Conservation (phyloP, 2,329 filamentous ascomycete species). For the Cyclaneusma minus region DNA sequence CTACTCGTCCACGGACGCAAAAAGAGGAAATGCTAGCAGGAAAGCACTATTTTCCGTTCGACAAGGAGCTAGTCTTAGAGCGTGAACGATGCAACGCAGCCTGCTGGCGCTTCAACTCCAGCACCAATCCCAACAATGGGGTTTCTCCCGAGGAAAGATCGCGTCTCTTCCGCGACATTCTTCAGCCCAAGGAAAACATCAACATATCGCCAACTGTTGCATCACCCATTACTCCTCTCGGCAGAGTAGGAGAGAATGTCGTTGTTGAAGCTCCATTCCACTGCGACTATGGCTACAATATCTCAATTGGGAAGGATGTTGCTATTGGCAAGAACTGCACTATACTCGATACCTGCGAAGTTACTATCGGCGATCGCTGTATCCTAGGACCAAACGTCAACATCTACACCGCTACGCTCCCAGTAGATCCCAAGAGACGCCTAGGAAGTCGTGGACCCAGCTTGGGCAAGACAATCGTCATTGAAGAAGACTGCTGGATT, state of each 20-base stretch:
- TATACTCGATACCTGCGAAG: conserved; percentile 72
- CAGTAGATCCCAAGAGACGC: conserved; percentile 56
- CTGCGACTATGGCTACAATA: conserved; percentile 94
- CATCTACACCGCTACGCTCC: conserved; percentile 62
- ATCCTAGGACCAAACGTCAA: conserved; percentile 75
- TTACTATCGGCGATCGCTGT: conserved; percentile 65
- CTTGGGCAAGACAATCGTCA: conserved; percentile 54
- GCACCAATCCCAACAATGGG: conserved; percentile 57
- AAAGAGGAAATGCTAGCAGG: conserved; percentile 84
- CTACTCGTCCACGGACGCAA: conserved; percentile 36
- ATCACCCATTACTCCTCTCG: conserved; percentile 36
- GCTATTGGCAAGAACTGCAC: conserved; percentile 71
- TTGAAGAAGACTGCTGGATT: conserved; percentile 59
- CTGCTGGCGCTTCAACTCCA: conserved; percentile 76
- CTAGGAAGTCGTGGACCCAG: conserved; percentile 61
- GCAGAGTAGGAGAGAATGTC: conserved; percentile 56
- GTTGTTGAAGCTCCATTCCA: conserved; percentile 77
- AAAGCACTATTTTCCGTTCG: conserved; percentile 64
- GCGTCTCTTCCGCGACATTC: conserved; percentile 55
- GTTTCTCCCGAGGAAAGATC: conserved; percentile 53
- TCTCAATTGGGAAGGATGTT: conserved; percentile 73
- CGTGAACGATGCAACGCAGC: conserved; percentile 72
- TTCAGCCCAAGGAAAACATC: conserved; percentile 44
- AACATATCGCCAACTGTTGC: conserved; percentile 38
- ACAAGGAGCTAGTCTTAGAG: conserved; percentile 64